These are phyloP conservation scores for Cryptococcus amylolentus DNA, from an alignment of 1,284 basidiomycete genomes.

Conservation along the genomic window DNA sequence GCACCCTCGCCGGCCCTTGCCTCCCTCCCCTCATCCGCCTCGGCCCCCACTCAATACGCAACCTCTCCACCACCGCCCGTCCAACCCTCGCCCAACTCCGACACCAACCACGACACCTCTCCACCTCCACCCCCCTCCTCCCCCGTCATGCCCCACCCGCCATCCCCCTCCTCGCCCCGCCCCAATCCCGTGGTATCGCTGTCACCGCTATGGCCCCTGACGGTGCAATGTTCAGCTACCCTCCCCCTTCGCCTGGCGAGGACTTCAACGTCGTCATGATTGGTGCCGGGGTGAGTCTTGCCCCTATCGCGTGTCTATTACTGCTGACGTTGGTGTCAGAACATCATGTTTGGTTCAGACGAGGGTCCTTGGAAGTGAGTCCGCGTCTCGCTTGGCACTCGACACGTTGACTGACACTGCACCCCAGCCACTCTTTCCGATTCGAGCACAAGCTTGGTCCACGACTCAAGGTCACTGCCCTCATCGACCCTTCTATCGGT, in stretches of 20 bases:
- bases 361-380: constrained; percentile 59
- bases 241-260: constrained; percentile 52
- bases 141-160: constrained; percentile 16
- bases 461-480: constrained; percentile 89
- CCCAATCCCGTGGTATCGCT: constrained; percentile 34
- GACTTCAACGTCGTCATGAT: constrained; percentile 88
- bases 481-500: constrained; percentile 85
- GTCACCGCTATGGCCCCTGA: constrained; percentile 34
- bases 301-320: not conserved
- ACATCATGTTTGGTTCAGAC: constrained; percentile 89
- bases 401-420: not conserved
- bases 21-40: constrained; percentile 21
- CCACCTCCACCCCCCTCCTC: constrained; percentile 23
- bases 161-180: not conserved
- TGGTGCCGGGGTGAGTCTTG: constrained; percentile 64
- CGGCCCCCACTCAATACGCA: constrained; percentile 5
- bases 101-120: constrained; percentile 9
- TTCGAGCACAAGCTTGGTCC: constrained; percentile 93
- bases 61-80: constrained; percentile 8
- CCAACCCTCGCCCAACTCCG: constrained; percentile 4
- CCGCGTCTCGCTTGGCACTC: not conserved
- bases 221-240: constrained; percentile 40
- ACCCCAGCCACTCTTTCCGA: constrained; percentile 84
- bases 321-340: constrained; percentile 40
- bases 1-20: constrained; percentile 16